Conservation (phyloP, 2,329 filamentous ascomycete species). For the Macrophomina pseudophaseolina region DNA sequence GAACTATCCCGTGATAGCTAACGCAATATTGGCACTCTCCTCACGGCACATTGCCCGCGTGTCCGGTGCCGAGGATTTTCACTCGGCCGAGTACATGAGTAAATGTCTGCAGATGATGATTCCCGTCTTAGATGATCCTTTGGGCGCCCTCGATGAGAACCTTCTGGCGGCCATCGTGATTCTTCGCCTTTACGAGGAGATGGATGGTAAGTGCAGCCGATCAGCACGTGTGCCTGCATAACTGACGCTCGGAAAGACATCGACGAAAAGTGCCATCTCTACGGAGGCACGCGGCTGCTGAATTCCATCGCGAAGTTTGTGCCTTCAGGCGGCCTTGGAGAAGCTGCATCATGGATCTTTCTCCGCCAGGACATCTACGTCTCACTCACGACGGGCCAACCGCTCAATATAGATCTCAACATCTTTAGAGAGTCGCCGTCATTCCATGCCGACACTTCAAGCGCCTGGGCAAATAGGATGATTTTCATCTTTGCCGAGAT, state of each 20-base stretch:
- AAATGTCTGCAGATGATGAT: slow-evolving; percentile 55
- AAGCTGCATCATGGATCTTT: slow-evolving; percentile 49
- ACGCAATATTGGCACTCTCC: slow-evolving; percentile 54
- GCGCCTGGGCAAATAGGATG: slow-evolving; percentile 40
- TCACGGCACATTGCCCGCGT: slow-evolving; percentile 53
- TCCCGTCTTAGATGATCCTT: slow-evolving; percentile 49
- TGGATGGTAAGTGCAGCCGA: slow-evolving; percentile 34
- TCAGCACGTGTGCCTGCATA: not conserved
- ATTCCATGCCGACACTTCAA: slow-evolving; percentile 39
- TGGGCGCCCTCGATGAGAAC: slow-evolving; percentile 52
- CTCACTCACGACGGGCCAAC: slow-evolving; percentile 42
- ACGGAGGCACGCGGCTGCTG: slow-evolving; percentile 46
- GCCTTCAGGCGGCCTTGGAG: slow-evolving; percentile 46
- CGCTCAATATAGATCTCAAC: slow-evolving; percentile 38
- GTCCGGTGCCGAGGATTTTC: slow-evolving; percentile 44
- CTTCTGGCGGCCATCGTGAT: slow-evolving; percentile 57
- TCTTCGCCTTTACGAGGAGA: slow-evolving; percentile 56
- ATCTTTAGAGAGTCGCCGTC: slow-evolving; percentile 39
- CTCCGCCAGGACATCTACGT: slow-evolving; percentile 50
- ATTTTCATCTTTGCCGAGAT: slow-evolving; percentile 40
- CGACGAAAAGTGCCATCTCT: slow-evolving; percentile 47
- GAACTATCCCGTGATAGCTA: slow-evolving; percentile 53
- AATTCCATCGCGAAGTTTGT: slow-evolving; percentile 46
- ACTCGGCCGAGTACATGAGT: slow-evolving; percentile 53
- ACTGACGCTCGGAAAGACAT: slow-evolving; percentile 28